Evolutionary conservation across 305 asterid genomes (phyloP).

Genomic region (Solanum hybrid): DNA sequence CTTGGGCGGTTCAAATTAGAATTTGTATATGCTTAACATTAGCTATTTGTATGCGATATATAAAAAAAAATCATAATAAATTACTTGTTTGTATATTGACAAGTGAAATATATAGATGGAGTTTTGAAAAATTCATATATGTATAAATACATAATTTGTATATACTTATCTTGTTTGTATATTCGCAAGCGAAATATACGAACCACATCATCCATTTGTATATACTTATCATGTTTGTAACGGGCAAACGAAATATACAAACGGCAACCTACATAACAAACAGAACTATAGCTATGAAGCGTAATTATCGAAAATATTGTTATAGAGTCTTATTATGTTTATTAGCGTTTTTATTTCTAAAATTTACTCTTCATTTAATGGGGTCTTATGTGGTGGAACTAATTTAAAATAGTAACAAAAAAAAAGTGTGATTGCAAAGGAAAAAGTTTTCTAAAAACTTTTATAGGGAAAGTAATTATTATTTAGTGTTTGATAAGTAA

Average conservation of each 20-base stretch:
- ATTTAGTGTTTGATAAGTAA: neutral
- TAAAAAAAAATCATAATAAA: too few relatives aligned
- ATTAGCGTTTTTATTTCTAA: neutral
- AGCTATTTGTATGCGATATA: rapidly evolving
- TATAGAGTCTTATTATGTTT: neutral
- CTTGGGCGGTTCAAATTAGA: too few relatives aligned
- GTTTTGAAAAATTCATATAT: too few relatives aligned
- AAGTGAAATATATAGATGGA: too few relatives aligned
- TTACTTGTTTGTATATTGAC: too few relatives aligned
- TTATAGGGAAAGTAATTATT: neutral
- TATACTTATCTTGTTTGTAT: neutral
- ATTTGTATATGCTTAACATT: neutral
- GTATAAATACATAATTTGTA: too few relatives aligned
- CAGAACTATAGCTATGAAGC: rapidly evolving
- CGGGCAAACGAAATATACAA: neutral
- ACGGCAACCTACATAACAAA: neutral
- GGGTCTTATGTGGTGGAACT: neutral
- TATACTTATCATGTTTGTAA: too few relatives aligned
- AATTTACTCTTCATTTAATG: neutral
- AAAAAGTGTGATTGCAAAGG: neutral
- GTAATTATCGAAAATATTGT: too few relatives aligned
- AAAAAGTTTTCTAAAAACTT: neutral
- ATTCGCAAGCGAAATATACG: too few relatives aligned
- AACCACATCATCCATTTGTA: too few relatives aligned
- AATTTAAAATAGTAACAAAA: too few relatives aligned